Evolutionary conservation across 75 land plant species (phyloP).

Genomic region (Cunninghamia lanceolata): DNA sequence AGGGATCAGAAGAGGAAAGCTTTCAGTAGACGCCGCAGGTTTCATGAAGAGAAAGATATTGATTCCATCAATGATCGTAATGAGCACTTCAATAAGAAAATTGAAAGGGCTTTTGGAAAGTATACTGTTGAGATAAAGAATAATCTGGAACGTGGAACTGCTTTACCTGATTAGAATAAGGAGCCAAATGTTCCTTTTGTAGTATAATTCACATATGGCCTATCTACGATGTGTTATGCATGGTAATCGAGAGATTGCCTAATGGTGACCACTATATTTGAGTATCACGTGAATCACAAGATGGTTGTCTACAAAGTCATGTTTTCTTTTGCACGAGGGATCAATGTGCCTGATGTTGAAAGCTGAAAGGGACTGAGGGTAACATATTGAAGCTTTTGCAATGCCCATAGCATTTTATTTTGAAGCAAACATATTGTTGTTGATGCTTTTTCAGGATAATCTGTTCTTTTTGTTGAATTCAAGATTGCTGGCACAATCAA

Average conservation of each 20-base stretch:
- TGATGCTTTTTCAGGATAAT: background rate
- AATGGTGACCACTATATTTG: background rate
- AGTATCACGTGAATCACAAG: background rate
- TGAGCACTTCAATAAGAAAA: constrained; percentile 99
- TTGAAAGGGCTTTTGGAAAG: constrained; percentile 98
- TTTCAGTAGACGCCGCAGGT: constrained; percentile 91
- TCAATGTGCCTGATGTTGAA: background rate
- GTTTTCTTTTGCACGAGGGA: background rate
- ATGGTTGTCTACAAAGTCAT: background rate
- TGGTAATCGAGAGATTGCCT: background rate
- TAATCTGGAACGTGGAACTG: constrained; percentile 96
- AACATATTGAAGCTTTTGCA: background rate
- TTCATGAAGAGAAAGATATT: constrained; percentile 93
- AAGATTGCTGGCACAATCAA: background rate
- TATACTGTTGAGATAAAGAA: constrained; percentile 98
- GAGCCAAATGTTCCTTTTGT: background rate
- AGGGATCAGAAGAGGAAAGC: constrained; percentile 69
- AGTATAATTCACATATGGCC: background rate
- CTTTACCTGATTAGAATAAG: constrained; percentile 69
- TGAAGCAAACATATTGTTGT: background rate
- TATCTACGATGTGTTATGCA: background rate
- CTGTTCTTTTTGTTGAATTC: background rate
- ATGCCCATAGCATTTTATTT: background rate
- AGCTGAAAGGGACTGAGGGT: background rate
- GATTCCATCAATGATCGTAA: constrained; percentile 98